Evolutionary conservation across 352 stramenopile genomes (phyloP).

Genomic region (Pythium folliculosum): DNA sequence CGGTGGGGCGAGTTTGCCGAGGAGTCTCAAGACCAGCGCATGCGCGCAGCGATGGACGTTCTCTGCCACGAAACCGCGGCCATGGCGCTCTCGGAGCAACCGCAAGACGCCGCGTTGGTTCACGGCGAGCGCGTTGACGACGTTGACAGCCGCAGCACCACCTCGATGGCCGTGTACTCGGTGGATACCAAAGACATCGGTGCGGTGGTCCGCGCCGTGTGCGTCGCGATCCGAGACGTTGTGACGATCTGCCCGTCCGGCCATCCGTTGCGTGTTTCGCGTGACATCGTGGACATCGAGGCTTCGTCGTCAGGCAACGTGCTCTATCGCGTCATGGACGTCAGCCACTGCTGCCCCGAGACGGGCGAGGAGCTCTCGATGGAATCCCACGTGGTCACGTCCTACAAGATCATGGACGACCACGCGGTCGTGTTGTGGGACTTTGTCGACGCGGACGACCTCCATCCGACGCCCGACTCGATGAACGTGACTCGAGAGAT

Average conservation of each 20-base stretch:
- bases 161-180: constrained; percentile 32
- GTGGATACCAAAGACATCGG: constrained; percentile 31
- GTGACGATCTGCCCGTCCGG: constrained; percentile 28
- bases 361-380: too few relatives aligned
- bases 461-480: constrained; percentile 19
- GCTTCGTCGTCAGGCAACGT: not conserved
- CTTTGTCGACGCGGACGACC: constrained; percentile 33
- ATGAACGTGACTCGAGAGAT: constrained; percentile 28
- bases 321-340: not conserved
- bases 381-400: constrained; percentile 28
- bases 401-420: constrained; percentile 28
- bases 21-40: not conserved
- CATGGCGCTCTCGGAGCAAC: too few relatives aligned
- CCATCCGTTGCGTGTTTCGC: constrained; percentile 20
- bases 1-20: not conserved
- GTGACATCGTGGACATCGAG: constrained; percentile 14
- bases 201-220: constrained; percentile 23
- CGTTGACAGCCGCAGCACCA: too few relatives aligned
- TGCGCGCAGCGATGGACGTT: too few relatives aligned
- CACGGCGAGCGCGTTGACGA: not conserved
- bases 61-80: too few relatives aligned
- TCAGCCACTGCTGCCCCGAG: not conserved
- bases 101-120: not conserved
- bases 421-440: constrained; percentile 32
- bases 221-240: constrained; percentile 27